Evolutionary conservation across 1,139 yeast species (phyloP), one percentile per base, ranked within the genome.

Genomic region (Yamadazyma conglobata): DNA sequence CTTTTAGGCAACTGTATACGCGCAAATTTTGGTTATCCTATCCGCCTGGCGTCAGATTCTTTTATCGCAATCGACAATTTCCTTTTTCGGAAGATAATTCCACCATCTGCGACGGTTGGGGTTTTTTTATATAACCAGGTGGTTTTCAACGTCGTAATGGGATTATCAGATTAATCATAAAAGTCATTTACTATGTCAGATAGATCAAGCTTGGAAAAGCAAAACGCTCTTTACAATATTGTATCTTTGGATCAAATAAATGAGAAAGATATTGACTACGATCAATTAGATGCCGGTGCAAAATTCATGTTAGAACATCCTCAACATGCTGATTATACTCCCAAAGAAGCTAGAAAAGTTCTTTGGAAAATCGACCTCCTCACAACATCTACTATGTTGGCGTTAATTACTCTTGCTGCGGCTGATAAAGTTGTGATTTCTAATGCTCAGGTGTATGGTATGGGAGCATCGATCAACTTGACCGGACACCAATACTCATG

Each of bases 371-470:
- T 50, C 7, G 58, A 53, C 34, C 31, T 42, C 30, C 42, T 47
- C 30, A 32, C 52, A 10, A 44, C 52, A 30, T 46, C 49, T 7
- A 29, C 37, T 6, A 36, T 43, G 42, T 34, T 40, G 6, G 15
- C 34, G 19, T 27, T 42, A 5, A 40, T 37, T 27, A 39, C 42
- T n/a, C 34, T 46, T 15, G 46, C 44, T 27, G 45, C 48, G 20
- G 44, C 47, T 25, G 52, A 48, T 37, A 48, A 48, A 27, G 33
- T 43, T 23, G 30, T 40, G 12, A 42, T 46, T 19, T 35, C 43
- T n/a, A 39, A 65, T 40, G 73, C 74, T 6, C 68, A 71, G 11
- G 62, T 69, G 1, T 61, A 64, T 30, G 71, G 67, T 4, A 56
- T 57, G 39, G 48, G 44, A 29, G 48, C 34, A 12, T 26, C 29